phyloP scores from a whole-genome alignment of 2,329 filamentous ascomycete genomes.

The Pseudopyricularia javanii region DNA sequence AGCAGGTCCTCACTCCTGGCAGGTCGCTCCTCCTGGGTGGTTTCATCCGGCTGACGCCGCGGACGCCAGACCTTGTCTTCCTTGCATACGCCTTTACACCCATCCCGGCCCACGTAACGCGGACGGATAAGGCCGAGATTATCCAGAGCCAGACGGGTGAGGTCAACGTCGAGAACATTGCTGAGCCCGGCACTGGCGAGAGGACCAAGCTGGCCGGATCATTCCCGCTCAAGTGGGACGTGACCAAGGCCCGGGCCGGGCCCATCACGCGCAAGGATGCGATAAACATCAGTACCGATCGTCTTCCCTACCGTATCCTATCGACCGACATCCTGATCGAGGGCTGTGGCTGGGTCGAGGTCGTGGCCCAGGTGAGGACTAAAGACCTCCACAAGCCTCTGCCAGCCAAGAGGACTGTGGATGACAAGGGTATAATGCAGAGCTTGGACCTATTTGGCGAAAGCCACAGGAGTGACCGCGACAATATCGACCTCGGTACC shows the following conservation, averaged over 20 bases:
- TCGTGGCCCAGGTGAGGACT: slow-evolving; percentile 68
- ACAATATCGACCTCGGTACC: slow-evolving; percentile 7
- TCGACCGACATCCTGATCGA: slow-evolving; percentile 80
- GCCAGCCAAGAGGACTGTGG: slow-evolving; percentile 10
- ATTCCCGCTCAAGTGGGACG: slow-evolving; percentile 67
- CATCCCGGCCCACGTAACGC: slow-evolving; percentile 62
- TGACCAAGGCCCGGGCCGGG: slow-evolving; percentile 68
- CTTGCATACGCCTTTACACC: slow-evolving; percentile 82
- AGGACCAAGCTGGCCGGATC: slow-evolving; percentile 59
- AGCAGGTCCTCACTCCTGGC: slow-evolving; percentile 58
- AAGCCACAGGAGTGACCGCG: slow-evolving; percentile 5
- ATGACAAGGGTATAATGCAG: slow-evolving; percentile 10
- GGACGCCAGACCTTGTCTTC: slow-evolving; percentile 46
- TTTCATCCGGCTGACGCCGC: slow-evolving; percentile 75
- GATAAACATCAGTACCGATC: slow-evolving; percentile 49
- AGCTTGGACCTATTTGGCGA: slow-evolving; percentile 16
- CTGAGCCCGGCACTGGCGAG: slow-evolving; percentile 41
- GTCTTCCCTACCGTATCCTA: slow-evolving; percentile 68
- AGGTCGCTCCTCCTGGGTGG: slow-evolving; percentile 78
- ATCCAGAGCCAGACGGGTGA: slow-evolving; percentile 55
- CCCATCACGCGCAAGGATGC: slow-evolving; percentile 55
- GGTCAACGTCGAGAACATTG: slow-evolving; percentile 50
- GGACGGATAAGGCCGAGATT: slow-evolving; percentile 65
- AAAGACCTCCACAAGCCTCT: slow-evolving; percentile 24
- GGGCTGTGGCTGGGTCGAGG: slow-evolving; percentile 85